Percentiles rank a stretch among this genome's conserved stretches.
Conservation (phyloP, 352 stramenopile genomes). For the Phytophthora agathidicida region DNA sequence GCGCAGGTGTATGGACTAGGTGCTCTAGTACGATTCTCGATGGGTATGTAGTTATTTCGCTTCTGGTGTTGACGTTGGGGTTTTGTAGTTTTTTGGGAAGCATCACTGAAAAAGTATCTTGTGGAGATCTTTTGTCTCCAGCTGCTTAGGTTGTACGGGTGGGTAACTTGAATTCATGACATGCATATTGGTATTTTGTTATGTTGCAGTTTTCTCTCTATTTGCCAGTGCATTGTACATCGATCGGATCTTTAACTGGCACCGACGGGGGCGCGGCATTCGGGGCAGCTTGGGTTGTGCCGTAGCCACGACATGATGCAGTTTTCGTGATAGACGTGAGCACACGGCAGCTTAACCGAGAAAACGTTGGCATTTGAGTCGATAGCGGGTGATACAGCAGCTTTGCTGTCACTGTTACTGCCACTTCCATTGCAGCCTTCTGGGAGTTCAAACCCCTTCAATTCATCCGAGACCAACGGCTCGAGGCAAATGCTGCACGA, state of each 20-base stretch:
- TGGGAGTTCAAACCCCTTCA: conserved; percentile 21
- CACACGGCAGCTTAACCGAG: conserved; percentile 55
- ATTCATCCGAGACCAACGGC: conserved; percentile 25
- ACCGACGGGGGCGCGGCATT: conserved; percentile 55
- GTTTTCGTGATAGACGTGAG: conserved; percentile 68
- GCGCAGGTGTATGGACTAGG: too few relatives aligned
- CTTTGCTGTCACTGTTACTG: conserved; percentile 2
- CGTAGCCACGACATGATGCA: conserved; percentile 73
- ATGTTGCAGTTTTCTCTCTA: conserved; percentile 11
- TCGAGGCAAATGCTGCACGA: conserved; percentile 72
- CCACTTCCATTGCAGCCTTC: conserved; percentile 4
- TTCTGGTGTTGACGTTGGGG: background rate
- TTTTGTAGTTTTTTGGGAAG: too few relatives aligned
- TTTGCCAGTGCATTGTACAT: too few relatives aligned
- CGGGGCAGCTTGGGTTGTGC: conserved; percentile 60
- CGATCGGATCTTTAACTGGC: too few relatives aligned
- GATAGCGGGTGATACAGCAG: background rate
- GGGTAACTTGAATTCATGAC: background rate
- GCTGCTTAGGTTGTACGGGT: background rate
- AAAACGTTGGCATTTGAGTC: conserved; percentile 17
- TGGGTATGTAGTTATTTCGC: background rate
- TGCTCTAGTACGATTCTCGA: too few relatives aligned
- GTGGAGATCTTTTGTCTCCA: background rate
- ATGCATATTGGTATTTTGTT: background rate
- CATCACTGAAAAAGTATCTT: conserved; percentile 11